Evolutionary conservation across 1,139 yeast genomes (phyloP), one percentile per base, ranked within the genome.

Genomic region (Suhomyces guaymorum): DNA sequence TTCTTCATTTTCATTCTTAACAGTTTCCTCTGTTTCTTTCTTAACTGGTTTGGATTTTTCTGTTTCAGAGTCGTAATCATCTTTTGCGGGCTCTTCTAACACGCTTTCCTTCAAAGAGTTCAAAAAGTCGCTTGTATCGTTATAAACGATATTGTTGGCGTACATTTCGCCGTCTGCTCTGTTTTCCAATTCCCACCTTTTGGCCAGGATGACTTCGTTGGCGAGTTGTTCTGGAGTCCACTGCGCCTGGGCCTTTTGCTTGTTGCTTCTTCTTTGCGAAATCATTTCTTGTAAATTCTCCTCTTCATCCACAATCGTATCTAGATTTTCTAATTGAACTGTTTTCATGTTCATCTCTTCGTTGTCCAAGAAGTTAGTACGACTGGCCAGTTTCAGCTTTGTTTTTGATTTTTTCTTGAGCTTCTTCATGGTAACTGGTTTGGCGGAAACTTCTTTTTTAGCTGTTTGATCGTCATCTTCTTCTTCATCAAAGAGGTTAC

Each of bases 61-160:
- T 24, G 9, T 16, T 15, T 46, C 32, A 28, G 29, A 17, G 16
- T 30, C 24, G 43, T 35, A 10, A 42, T 24, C 27, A 30, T 41
- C n/a, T 31, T 38, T 12, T 41, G 42, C 25, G 77, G 43, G 7
- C 23, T 6, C 19, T 17, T 25, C 31, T 1, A 35, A 24, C 3
- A 35, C 23, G 26, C 16, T 25, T 11, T 23, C 37, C 10, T 1
- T 65, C 58, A 13, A 61, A 7, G 15, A 19, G 11, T 24, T 66
- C 40, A 85, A 62, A 52, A 85, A 82, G 22, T 78, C 83, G 3
- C 66, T 54, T 4, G 78, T 80, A 36, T 79, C 85, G 52, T 82
- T 82, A 29, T 79, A 63, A 0, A 75, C 64, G 20, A 75, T 43
- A 1, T 23, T 16, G 8, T 19, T 17, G 6, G 37, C 32, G 38